Evolutionary conservation across 2,329 filamentous ascomycete genomes (phyloP), one percentile per base, ranked within the genome.

Genomic region (Cytospora mali): DNA sequence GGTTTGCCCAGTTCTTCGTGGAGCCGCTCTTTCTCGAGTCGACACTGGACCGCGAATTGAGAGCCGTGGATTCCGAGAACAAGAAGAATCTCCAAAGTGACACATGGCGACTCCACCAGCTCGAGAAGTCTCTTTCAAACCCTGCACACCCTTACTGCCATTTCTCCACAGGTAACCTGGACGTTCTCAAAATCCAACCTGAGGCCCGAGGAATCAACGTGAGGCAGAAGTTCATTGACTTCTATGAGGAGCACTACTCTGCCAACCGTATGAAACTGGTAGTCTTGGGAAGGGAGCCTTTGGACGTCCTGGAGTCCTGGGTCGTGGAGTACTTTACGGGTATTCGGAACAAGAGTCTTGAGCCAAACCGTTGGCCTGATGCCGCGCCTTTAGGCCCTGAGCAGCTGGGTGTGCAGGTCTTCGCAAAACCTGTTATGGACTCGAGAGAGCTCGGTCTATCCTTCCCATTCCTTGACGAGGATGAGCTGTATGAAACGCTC

Each of bases 61-160:
- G 85, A 68, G 93, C 93, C 1, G 93, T 97, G 23, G 93, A 97
- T 72, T 97, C 93, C 6, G 93, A 97, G 75, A 96, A 97, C 79
- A 97, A 97, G 83, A 97, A 97, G 84, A 97, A 97, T 69, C 79
- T 97, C 55, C 93, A 97, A 77, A 94, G 87, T 73, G 93, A 97
- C 71, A 84, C 85, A 61, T 97, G 93, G 92, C 87, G 93, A 18
- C 78, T 96, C 66, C 87, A 94, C 71, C 93, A 97, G 76, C 82
- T 97, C 27, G 90, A 92, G 72, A 96, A 96, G 78, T 89, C 89
- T 3, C 79, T 95, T n/a, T 92, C 92, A 2, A 97, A 94, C 74
- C 88, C 91, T 3, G 86, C 88, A 16, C 93, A 97, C 71, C 93
- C 93, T 0, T 96, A 91, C 74, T 91, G 91, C 73, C 90, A 96